phyloP scores from a whole-genome alignment of 805 yeast species.

The Martiniozyma abietophila region DNA sequence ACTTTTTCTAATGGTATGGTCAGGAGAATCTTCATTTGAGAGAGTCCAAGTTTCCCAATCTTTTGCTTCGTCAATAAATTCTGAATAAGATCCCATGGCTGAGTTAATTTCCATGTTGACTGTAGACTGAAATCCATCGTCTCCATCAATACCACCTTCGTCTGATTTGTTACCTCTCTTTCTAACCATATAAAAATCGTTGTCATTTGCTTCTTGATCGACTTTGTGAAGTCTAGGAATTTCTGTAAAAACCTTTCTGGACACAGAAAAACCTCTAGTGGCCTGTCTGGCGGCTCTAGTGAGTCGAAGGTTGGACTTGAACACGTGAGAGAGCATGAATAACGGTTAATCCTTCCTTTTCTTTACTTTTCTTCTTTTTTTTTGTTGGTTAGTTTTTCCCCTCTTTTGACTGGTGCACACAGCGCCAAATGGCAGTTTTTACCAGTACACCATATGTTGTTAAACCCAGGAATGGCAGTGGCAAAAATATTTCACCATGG shows the following conservation, averaged over 20 bases:
- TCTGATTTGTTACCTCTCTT: slow-evolving; percentile 23
- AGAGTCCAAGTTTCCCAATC: slow-evolving; percentile 30
- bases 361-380: not conserved
- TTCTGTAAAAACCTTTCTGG: slow-evolving; percentile 7
- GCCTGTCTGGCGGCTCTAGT: slow-evolving; percentile 1
- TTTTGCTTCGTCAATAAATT: slow-evolving; percentile 26
- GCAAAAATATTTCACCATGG: too few species aligned
- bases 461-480: too few species aligned
- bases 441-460: too few species aligned
- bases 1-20: slow-evolving; percentile 28
- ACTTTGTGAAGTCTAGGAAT: slow-evolving; percentile 14
- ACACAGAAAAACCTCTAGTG: slow-evolving; percentile 4
- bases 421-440: slow-evolving; percentile 1
- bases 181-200: slow-evolving; percentile 24
- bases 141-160: slow-evolving; percentile 15
- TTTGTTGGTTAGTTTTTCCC: not conserved
- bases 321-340: slow-evolving; percentile 12
- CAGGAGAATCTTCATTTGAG: slow-evolving; percentile 29
- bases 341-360: too few species aligned
- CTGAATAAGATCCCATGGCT: slow-evolving; percentile 33
- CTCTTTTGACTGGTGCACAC: not conserved
- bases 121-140: slow-evolving; percentile 20
- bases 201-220: slow-evolving; percentile 21
- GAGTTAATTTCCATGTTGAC: slow-evolving; percentile 28
- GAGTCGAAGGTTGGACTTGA: slow-evolving; percentile 8